These are phyloP conservation scores for Lycium barbarum DNA, from an alignment of 257 asterid genomes.

Conservation along the genomic window DNA sequence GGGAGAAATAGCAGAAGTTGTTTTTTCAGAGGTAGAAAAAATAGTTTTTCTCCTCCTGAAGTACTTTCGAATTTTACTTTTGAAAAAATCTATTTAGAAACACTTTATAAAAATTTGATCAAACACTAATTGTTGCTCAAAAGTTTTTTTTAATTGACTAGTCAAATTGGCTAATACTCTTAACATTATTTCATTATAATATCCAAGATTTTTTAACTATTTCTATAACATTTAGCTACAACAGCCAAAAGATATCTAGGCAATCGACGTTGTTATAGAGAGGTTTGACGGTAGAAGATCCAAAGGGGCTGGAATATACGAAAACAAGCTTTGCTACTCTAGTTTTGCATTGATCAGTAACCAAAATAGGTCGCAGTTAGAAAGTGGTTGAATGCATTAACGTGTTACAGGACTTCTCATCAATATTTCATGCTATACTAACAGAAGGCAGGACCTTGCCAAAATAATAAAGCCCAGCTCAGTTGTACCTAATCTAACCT, in stretches of 20 bases:
- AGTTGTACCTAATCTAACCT: slow-evolving; percentile 16
- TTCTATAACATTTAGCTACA: too few species aligned
- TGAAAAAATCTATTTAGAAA: too few species aligned
- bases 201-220: too few species aligned
- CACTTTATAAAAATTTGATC: too few species aligned
- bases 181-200: too few species aligned
- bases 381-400: background rate
- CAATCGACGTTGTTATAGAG: background rate
- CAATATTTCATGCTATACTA: background rate
- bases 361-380: background rate
- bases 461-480: slow-evolving; percentile 13
- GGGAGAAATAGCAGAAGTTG: too few species aligned
- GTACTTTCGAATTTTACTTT: too few species aligned
- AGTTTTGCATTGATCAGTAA: background rate
- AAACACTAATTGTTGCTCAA: too few species aligned
- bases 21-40: too few species aligned
- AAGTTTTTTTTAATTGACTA: too few species aligned
- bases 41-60: too few species aligned
- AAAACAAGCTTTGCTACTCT: background rate
- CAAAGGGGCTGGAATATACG: background rate
- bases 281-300: background rate
- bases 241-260: background rate
- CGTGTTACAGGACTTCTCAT: background rate
- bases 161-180: too few species aligned
- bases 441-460: slow-evolving; percentile 20